Base-by-base conservation (phyloP, 768 basidiomycete species). In the Imleria badia region DNA sequence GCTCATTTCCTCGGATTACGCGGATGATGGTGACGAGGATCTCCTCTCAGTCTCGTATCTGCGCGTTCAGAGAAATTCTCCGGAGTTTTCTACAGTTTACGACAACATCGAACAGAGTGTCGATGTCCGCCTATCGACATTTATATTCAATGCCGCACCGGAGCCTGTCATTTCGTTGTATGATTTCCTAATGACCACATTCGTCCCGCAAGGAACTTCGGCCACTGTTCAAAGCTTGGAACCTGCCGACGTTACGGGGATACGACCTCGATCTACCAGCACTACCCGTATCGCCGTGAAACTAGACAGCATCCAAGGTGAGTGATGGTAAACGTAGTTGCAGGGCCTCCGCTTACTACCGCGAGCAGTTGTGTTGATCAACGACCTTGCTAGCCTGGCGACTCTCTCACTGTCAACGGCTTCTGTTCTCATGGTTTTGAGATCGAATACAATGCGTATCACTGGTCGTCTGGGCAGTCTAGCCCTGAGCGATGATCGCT, bases 141-240 rank as follows among this genome's bases (percentile, higher is more conserved):
- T 99, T 68, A 81, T 95, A 48, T 86, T 98, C 71, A 84, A 85
- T 52, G 85, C 89, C 4, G 88, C 89, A 9, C 94, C 97, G 0
- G 92, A 94, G 65, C 94, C 96, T 13, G 86, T 98, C 40, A 75
- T 99, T 35, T 80, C 88, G 2, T 72, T 98, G 20, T 98, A 98
- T 72, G 94, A 98, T 73, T 98, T 96, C 74, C 83, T 99, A 71
- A 95, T 99, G 88, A 88, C 90, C 3, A 98, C 97, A 0, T 99
- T 99, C 71, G 90, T 93, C 11, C 83, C 88, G 10, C 66, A 44
- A 36, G 50, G 60, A 13, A 51, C 55, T 36, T 50, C 61, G 13
- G 43, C 39, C 19, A 52, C 52, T 22, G 39, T 48, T 7, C 55
- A 58, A 40, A 45, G 36, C 46, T 44, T 31, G 17, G 66, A 64